Base-by-base conservation (phyloP, 2,329 filamentous ascomycete species). In the Diaporthe nobilis region DNA sequence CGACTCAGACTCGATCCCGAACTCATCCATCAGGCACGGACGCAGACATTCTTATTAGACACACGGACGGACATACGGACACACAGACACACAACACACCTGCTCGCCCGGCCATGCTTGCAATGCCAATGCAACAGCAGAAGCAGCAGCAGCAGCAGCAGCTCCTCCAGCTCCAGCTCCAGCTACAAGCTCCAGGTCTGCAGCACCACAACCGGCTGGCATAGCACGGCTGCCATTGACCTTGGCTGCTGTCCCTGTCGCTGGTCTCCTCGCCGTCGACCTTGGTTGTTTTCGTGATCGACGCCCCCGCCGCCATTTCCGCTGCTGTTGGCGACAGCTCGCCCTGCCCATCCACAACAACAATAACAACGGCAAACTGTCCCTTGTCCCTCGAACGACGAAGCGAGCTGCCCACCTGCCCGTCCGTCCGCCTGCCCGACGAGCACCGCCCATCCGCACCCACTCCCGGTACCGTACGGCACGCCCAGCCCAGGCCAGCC, bases 111-210 rank as follows among this genome's bases (percentile, higher is more conserved):
- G 49, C 22, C 47, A 70, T 70, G 65, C 49, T 70, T 55, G 31
- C 47, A 39, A 53, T 68, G 65, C 65, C 47, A 39, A 53, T 68
- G 65, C 65, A 68, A 49, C 63, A 53, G 47, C 34, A 68, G 22
- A 17, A 67, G 28, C 28, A 68, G 61, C 28, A 67, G 42, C 15
- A 49, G 61, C n/a, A 34, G 17, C 37, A 20, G 13, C 12, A 57
- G 53, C 57, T 22, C 15, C 28, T 34, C 34, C 34, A 25, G 34
- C 58, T 61, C 34, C 58, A 61, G 58, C 58, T 42, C 37, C 34
- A 61, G 58, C 34, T 28, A 65, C 61, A 65, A 65, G 61, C 61
- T 65, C 42, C 61, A 25, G 25, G 25, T 25, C 61, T 47, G 39
- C 7, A 39, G n/a, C 47, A 51, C 47, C 63, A 37, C 44, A 39